Evolutionary conservation across 2,329 filamentous ascomycete species (phyloP).

Genomic region (Diaporthe caulivora): DNA sequence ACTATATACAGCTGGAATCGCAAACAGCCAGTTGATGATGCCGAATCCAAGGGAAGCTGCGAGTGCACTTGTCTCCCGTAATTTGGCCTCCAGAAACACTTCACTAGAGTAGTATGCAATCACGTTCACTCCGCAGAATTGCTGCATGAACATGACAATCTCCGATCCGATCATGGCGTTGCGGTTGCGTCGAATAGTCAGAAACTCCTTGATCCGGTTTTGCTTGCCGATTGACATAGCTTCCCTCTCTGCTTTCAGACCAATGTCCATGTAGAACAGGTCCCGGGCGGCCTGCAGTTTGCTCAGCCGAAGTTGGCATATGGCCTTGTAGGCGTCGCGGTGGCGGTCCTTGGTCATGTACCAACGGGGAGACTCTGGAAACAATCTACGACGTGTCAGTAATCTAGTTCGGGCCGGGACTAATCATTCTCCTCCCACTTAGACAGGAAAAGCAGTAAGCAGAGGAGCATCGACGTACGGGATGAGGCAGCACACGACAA

Average conservation of each 20-base stretch:
- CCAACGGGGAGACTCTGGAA: slow-evolving; percentile 64
- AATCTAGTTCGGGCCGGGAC: neutral
- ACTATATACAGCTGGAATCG: slow-evolving; percentile 71
- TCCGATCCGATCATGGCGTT: slow-evolving; percentile 71
- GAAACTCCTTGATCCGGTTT: slow-evolving; percentile 66
- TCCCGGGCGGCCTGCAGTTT: slow-evolving; percentile 68
- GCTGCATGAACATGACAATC: slow-evolving; percentile 76
- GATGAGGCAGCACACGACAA: slow-evolving; percentile 67
- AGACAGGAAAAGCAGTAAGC: neutral
- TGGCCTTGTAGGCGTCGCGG: slow-evolving; percentile 59
- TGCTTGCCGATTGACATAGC: slow-evolving; percentile 60
- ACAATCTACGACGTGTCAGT: slow-evolving; percentile 40
- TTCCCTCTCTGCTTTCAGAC: slow-evolving; percentile 68
- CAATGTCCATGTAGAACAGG: slow-evolving; percentile 67
- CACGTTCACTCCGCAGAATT: slow-evolving; percentile 57
- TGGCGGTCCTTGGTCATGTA: slow-evolving; percentile 63
- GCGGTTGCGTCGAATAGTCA: slow-evolving; percentile 72
- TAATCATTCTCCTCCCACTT: no score
- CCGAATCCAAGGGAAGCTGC: slow-evolving; percentile 74
- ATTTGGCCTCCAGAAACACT: slow-evolving; percentile 70
- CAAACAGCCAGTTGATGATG: slow-evolving; percentile 72
- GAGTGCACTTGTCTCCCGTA: slow-evolving; percentile 64
- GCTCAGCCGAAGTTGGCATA: slow-evolving; percentile 60
- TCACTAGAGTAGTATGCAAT: slow-evolving; percentile 72
- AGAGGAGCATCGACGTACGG: slow-evolving; percentile 46